Evolutionary conservation across 2,329 filamentous ascomycete species (phyloP).

Genomic region (Polytolypa hystricis): DNA sequence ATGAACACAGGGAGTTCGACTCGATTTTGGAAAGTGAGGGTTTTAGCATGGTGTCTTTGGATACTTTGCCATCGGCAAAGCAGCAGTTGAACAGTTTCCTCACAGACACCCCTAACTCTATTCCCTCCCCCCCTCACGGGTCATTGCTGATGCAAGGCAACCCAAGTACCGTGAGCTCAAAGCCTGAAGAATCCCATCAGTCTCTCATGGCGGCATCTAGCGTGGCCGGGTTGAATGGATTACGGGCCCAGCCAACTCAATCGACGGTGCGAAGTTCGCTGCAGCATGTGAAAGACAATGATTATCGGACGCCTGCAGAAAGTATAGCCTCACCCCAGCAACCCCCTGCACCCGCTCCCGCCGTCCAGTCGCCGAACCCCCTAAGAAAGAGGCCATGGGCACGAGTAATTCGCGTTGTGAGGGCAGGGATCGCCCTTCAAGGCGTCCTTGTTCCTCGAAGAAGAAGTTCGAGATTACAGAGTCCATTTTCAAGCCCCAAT

Average conservation of each 20-base stretch:
- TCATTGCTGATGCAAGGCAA: not conserved
- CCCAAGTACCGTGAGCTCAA: too few species aligned
- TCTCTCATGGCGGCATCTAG: not conserved
- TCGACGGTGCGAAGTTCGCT: too few species aligned
- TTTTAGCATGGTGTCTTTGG: constrained; percentile 47
- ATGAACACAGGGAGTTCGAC: constrained; percentile 39
- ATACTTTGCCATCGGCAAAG: constrained; percentile 41
- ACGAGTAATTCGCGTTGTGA: constrained; percentile 25
- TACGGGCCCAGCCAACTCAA: too few species aligned
- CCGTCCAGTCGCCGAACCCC: constrained; percentile 3
- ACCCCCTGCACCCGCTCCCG: constrained; percentile 13
- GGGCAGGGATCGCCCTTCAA: constrained; percentile 28
- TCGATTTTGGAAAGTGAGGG: constrained; percentile 47
- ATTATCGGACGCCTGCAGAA: not conserved
- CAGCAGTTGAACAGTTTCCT: constrained; percentile 29
- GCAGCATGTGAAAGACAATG: too few species aligned
- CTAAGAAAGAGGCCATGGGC: constrained; percentile 15
- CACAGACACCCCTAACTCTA: not conserved
- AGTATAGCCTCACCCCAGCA: constrained; percentile 6
- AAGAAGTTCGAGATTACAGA: constrained; percentile 8
- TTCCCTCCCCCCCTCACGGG: not conserved
- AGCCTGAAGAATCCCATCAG: too few species aligned
- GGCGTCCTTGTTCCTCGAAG: constrained; percentile 19
- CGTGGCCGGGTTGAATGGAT: not conserved
- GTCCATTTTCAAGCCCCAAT: constrained; percentile 8